These are phyloP conservation scores for Pyrenochaeta sp. DNA, from an alignment of 2,329 filamentous ascomycete species.

Conservation along the genomic window DNA sequence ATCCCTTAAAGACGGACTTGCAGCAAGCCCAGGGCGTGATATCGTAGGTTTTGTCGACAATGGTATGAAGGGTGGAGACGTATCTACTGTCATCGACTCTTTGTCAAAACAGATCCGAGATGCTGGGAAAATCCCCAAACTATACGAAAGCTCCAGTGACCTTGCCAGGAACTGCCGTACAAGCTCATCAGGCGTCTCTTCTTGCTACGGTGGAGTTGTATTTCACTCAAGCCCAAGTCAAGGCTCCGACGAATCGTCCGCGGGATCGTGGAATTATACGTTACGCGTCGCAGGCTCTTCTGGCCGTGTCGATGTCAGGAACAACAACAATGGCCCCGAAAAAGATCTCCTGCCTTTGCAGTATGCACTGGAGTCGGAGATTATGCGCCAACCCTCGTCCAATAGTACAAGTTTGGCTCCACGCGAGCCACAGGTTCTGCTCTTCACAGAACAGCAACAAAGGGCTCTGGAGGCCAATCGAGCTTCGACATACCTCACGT, in stretches of 20 bases:
- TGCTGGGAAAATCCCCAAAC: conserved; percentile 23
- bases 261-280: conserved; percentile 35
- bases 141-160: conserved; percentile 14
- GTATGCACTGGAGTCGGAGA: conserved; percentile 28
- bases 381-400: conserved; percentile 52
- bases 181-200: conserved; percentile 13
- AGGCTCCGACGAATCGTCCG: conserved; percentile 36
- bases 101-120: conserved; percentile 22
- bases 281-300: conserved; percentile 17
- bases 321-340: conserved; percentile 18
- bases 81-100: conserved; percentile 27
- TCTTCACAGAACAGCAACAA: conserved; percentile 25
- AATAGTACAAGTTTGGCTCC: conserved; percentile 11
- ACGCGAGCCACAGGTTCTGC: conserved; percentile 14
- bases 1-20: conserved; percentile 24
- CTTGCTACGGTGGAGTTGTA: conserved; percentile 28
- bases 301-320: conserved; percentile 18
- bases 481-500: conserved; percentile 14
- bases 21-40: conserved; percentile 14
- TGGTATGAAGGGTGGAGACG: conserved; percentile 29
- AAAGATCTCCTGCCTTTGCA: conserved; percentile 30
- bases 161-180: conserved; percentile 22
- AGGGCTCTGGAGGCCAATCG: conserved; percentile 13
- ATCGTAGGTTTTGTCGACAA: conserved; percentile 35
- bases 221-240: conserved; percentile 29